Evolutionary conservation across 768 basidiomycete genomes (phyloP).

Genomic region (Trichaptum fuscoviolaceum): DNA sequence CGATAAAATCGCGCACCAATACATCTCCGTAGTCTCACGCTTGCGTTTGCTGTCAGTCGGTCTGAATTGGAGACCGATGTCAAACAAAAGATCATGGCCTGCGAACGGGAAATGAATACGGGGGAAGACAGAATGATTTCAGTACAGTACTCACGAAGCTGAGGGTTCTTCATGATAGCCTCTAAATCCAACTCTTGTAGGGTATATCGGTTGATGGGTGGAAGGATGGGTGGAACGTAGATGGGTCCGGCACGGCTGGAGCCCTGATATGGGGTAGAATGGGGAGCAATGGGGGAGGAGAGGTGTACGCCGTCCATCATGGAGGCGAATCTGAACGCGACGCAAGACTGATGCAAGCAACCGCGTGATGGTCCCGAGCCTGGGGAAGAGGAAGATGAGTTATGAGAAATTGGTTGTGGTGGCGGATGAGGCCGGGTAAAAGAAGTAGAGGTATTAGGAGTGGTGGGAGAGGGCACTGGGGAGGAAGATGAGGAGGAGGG

Average conservation of each 20-base stretch:
- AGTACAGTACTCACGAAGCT: constrained; percentile 64
- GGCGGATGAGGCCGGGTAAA: constrained; percentile 4
- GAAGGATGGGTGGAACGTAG: constrained; percentile 62
- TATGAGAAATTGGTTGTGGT: neutral
- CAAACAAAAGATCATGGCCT: constrained; percentile 91
- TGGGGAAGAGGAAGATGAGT: neutral
- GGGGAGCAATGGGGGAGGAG: constrained; percentile 1
- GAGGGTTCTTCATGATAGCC: constrained; percentile 82
- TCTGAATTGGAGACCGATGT: constrained; percentile 77
- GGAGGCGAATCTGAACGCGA: neutral
- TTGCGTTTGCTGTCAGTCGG: constrained; percentile 74
- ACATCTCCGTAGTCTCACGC: constrained; percentile 65
- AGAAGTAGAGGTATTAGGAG: constrained; percentile 15
- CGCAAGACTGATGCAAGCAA: constrained; percentile 1
- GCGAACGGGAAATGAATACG: constrained; percentile 13
- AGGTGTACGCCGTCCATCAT: neutral
- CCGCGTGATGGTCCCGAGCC: constrained; percentile 1
- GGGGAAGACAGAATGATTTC: constrained; percentile 8
- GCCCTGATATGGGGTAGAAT: neutral
- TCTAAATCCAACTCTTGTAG: constrained; percentile 82
- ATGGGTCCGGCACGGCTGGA: neutral
- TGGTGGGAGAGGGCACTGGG: constrained; percentile 8
- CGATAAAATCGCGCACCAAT: constrained; percentile 76
- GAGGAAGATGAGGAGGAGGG: constrained; percentile 23
- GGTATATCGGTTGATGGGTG: constrained; percentile 78